Evolutionary conservation across 1,284 basidiomycete species (phyloP), one percentile per base, ranked within the genome.

Genomic region (Puccinia triticina): DNA sequence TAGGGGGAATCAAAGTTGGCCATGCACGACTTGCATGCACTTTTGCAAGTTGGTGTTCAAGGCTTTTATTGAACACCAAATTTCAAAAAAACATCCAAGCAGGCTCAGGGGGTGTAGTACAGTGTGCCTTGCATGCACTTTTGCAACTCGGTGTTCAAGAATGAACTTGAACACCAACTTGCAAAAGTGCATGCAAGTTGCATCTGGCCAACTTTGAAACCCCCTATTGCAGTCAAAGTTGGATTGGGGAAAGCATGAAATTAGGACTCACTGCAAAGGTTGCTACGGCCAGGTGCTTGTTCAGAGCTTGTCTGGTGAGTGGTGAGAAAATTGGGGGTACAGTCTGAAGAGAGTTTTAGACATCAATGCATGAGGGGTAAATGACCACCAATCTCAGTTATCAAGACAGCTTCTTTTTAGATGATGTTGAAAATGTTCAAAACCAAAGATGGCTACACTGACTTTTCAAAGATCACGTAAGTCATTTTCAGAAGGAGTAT

Each of bases 211-310:
- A n/a, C n/a, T n/a, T n/a, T n/a, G n/a, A n/a, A n/a, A n/a, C n/a
- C n/a, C n/a, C n/a, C 40, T 43, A 43, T 43, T 43, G 4, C 26
- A 55, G n/a, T 34, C 26, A 10, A 75, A 43, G 50, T 34, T 10
- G n/a, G n/a, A 59, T 57, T 26, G 4, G 29, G 14, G 26, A 43
- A 50, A 8, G 53, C 16, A n/a, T 53, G 37, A 34, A 12, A 18
- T 75, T n/a, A 21, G 37, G 40, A 75, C 73, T 57, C 2, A 75
- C 73, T 21, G 53, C 73, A 12, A 75, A 59, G 50, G 73, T 75
- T 75, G 53, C 73, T 59, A 75, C 46, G 1, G 73, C 73, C 26
- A 75, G 34, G 37, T 75, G 73, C 32, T 75, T 53, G 55, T 75
- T 75, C 10, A 75, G 53, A 26, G 59, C 73, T 75, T 53, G 48